phyloP scores from a whole-genome alignment of 2,329 filamentous ascomycete species.

The Malbranchea cinnamomea region DNA sequence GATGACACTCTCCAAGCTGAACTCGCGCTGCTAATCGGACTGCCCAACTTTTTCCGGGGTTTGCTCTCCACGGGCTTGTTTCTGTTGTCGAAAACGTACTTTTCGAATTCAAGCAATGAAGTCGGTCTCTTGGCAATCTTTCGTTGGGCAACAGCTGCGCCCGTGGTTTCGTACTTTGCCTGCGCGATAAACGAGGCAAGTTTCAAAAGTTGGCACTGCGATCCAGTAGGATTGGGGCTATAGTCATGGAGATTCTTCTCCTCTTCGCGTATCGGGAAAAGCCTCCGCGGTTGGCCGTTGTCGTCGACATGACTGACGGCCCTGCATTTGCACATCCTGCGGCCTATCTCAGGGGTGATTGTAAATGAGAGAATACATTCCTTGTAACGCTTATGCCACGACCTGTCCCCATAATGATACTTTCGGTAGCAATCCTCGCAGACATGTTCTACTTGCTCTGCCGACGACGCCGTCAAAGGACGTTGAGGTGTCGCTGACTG shows the following conservation, averaged over 20 bases:
- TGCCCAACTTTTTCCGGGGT: not conserved
- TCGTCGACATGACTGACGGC: constrained; percentile 10
- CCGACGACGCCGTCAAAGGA: too few species aligned
- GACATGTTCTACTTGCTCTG: too few species aligned
- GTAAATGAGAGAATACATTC: too few species aligned
- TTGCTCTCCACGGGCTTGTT: not conserved
- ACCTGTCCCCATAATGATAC: constrained; percentile 17
- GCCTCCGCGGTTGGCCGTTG: constrained; percentile 7
- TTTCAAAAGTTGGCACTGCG: constrained; percentile 8
- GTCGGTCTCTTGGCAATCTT: not conserved
- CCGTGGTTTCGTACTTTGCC: constrained; percentile 9
- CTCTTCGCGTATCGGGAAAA: constrained; percentile 7
- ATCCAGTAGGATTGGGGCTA: constrained; percentile 1
- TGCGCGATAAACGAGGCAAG: constrained; percentile 9
- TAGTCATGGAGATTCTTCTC: too few species aligned
- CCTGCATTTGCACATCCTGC: constrained; percentile 16
- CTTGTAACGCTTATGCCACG: constrained; percentile 18
- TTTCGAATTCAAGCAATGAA: constrained; percentile 1
- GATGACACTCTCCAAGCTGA: not conserved
- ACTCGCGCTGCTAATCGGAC: too few species aligned
- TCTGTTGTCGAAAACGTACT: constrained; percentile 5
- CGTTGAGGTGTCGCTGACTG: too few species aligned
- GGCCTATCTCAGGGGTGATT: constrained; percentile 20
- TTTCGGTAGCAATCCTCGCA: constrained; percentile 23
- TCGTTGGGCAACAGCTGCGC: not conserved